Percentiles rank a stretch among this genome's conserved stretches.
Conservation (phyloP, 2,329 filamentous ascomycete species). For the Aspergillus quadrilineatus region DNA sequence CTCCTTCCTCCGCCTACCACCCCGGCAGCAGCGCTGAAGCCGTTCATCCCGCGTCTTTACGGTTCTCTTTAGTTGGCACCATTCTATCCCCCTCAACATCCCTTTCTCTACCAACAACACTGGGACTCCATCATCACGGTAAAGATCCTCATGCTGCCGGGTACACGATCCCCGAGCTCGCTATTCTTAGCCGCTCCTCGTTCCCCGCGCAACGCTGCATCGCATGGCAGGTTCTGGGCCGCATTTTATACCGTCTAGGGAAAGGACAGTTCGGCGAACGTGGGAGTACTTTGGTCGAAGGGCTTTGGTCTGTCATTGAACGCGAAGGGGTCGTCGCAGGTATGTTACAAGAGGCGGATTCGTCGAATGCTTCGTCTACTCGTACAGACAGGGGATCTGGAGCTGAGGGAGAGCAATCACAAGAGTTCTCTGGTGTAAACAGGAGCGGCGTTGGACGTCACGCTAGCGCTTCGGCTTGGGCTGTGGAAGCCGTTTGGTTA, state of each 20-base stretch:
- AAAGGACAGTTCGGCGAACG: constrained; percentile 66
- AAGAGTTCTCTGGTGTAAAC: not conserved
- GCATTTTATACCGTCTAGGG: constrained; percentile 80
- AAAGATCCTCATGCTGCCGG: constrained; percentile 90
- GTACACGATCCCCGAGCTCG: constrained; percentile 86
- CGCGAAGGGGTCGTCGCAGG: constrained; percentile 74
- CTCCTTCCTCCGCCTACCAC: constrained; percentile 71
- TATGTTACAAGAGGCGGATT: constrained; percentile 71
- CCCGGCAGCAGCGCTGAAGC: constrained; percentile 71
- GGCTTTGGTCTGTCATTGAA: constrained; percentile 79
- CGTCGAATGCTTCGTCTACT: constrained; percentile 41
- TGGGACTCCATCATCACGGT: constrained; percentile 90
- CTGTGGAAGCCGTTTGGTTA: constrained; percentile 85
- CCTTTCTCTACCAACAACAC: constrained; percentile 69
- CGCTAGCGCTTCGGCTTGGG: constrained; percentile 77
- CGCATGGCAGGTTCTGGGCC: constrained; percentile 85
- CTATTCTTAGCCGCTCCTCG: constrained; percentile 73
- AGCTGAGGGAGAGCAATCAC: constrained; percentile 12
- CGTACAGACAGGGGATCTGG: constrained; percentile 40
- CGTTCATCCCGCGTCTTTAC: constrained; percentile 65
- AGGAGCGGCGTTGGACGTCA: constrained; percentile 53
- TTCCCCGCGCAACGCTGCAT: constrained; percentile 87
- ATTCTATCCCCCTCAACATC: constrained; percentile 76
- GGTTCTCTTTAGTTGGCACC: constrained; percentile 83
- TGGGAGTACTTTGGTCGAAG: constrained; percentile 65